Evolutionary conservation across 495 filamentous ascomycete genomes (phyloP), one percentile per base, ranked within the genome.

Genomic region (Daldinia loculata): DNA sequence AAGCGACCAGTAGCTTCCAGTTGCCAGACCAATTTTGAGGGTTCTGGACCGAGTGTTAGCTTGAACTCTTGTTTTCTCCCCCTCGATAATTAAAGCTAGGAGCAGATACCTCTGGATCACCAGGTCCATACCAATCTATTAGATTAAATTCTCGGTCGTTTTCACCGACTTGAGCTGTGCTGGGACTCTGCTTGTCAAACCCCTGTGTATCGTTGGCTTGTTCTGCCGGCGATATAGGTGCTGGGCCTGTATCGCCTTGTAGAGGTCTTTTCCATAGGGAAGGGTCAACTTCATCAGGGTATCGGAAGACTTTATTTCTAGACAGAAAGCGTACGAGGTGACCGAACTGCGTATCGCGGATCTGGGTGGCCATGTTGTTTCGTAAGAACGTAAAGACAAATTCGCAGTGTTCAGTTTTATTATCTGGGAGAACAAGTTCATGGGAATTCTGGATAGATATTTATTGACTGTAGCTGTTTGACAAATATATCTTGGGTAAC

Each of bases 11-110:
- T 0, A 58, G 17, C 53, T 76, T 72, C 62, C 61, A 66, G 15
- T 32, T 51, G 1, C 24, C 26, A 3, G 74, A 36, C 74, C 74
- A 77, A 34, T 76, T 77, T 34, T 72, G 70, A 11, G 75, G 75
- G 53, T 48, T 48, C 43, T 48, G 22, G 9, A 22, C 3, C 2
- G 9, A 5, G 19, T 48, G 19, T 48, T 12, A 48, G 19, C 41
- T 19, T 11, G 5, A 22, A 22, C 41, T 2, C 9, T 2, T 14
- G 9, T 7, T 3, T 7, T 48, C 17, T 9, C 24, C 9, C 24
- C 14, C 12, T 48, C 9, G 8, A 24, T 2, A 24, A 9, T 48
- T 4, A 4, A 24, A 48, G 8, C 8, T 22, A 9, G 9, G 43
- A 14, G 19, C 2, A 48, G 24, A 48, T 48, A 48, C 43, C 43